Percentiles rank a stretch among this genome's conserved stretches.
Conservation (phyloP, 202 grass and related monocot species). For the Digitaria exilis region DNA sequence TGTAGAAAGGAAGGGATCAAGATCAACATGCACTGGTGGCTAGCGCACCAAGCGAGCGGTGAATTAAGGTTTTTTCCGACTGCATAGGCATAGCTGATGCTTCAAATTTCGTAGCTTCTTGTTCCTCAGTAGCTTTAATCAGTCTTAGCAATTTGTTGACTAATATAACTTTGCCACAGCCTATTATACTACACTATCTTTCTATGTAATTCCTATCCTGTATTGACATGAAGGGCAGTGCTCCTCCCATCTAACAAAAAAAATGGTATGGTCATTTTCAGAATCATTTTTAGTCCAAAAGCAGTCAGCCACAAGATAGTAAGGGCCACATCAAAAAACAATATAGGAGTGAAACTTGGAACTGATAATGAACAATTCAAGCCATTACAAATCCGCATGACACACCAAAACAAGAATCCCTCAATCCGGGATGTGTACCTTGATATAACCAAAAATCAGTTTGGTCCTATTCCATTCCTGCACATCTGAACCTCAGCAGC, state of each 20-base stretch:
- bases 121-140: neutral
- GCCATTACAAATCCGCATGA: neutral
- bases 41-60: neutral
- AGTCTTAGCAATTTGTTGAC: neutral
- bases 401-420: neutral
- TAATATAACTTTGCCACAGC: neutral
- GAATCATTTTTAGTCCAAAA: neutral
- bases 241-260: neutral
- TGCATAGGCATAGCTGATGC: neutral
- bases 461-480: conserved; percentile 33
- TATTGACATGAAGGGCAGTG: neutral
- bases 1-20: neutral
- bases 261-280: neutral
- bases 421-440: neutral
- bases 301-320: neutral
- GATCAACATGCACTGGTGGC: neutral
- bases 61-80: neutral
- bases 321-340: neutral
- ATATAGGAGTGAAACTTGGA: neutral
- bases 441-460: conserved; percentile 5
- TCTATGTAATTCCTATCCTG: neutral
- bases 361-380: neutral
- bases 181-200: neutral
- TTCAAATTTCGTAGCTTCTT: neutral
- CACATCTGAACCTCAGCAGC: conserved; percentile 18